phyloP scores from a whole-genome alignment of 2,329 filamentous ascomycete genomes.

The Diatrype stigma region DNA sequence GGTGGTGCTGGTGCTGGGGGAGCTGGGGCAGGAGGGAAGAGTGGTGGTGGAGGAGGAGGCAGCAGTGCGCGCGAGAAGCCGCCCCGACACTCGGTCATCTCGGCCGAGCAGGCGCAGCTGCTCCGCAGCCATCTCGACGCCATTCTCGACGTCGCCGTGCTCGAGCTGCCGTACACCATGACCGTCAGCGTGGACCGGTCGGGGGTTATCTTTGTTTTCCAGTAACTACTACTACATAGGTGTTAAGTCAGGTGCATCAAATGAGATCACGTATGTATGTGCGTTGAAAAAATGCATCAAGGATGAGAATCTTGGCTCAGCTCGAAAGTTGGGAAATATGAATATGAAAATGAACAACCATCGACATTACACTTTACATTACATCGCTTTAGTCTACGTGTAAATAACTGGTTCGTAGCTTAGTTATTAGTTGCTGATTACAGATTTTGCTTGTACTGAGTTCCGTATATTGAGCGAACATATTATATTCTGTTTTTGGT shows the following conservation, averaged over 20 bases:
- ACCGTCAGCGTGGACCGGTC: constrained; percentile 84
- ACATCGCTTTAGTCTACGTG: background rate
- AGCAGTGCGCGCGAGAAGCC: constrained; percentile 34
- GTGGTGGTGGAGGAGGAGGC: constrained; percentile 10
- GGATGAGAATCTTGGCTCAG: too few relatives aligned
- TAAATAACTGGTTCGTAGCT: background rate
- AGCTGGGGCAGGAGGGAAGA: constrained; percentile 9
- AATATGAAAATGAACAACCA: too few relatives aligned
- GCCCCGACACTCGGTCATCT: constrained; percentile 78
- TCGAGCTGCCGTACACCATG: constrained; percentile 91
- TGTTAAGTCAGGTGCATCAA: too few relatives aligned
- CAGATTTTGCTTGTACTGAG: too few relatives aligned
- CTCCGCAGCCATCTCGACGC: constrained; percentile 83
- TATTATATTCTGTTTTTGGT: too few relatives aligned
- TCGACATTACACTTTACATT: too few relatives aligned
- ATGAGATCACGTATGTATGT: too few relatives aligned
- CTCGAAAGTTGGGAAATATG: too few relatives aligned
- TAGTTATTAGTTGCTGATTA: too few relatives aligned
- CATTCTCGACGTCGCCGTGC: constrained; percentile 79
- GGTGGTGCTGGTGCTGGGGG: constrained; percentile 18
- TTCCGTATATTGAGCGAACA: too few relatives aligned
- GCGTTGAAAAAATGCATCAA: too few relatives aligned
- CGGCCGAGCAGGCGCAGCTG: constrained; percentile 79
- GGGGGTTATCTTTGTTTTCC: constrained; percentile 82
- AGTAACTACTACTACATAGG: too few relatives aligned